Evolutionary conservation across 1,139 yeast genomes (phyloP).

Genomic region (Suhomyces panamericanus): DNA sequence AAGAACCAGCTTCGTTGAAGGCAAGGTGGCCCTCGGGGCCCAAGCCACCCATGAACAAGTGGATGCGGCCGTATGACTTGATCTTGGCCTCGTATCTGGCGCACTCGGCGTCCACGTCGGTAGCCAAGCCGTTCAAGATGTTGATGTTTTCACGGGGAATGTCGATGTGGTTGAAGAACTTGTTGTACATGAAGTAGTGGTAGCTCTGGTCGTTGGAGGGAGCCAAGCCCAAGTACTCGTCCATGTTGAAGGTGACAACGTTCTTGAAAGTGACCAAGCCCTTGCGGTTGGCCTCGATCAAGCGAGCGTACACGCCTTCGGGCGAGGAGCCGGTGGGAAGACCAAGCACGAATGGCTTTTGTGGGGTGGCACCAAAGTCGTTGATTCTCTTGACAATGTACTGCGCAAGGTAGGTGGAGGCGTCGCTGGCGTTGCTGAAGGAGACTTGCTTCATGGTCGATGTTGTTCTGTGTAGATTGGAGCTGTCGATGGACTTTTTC

Average conservation of each 20-base stretch:
- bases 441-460: conserved; percentile 40
- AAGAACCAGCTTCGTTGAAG: conserved; percentile 60
- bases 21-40: conserved; percentile 70
- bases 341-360: conserved; percentile 58
- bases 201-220: conserved; percentile 56
- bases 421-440: conserved; percentile 42
- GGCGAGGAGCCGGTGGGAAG: conserved; percentile 70
- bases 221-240: conserved; percentile 54
- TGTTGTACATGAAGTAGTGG: conserved; percentile 61
- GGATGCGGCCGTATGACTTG: conserved; percentile 50
- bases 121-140: conserved; percentile 55
- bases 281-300: conserved; percentile 47
- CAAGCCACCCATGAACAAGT: conserved; percentile 61
- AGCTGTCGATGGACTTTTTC: not conserved
- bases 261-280: conserved; percentile 51
- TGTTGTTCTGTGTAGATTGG: not conserved
- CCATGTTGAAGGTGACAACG: conserved; percentile 66
- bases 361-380: conserved; percentile 46
- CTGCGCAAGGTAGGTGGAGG: conserved; percentile 52
- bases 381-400: conserved; percentile 49
- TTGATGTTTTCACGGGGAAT: conserved; percentile 56
- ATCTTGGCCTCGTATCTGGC: conserved; percentile 51
- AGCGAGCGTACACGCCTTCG: conserved; percentile 53
- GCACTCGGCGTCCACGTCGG: conserved; percentile 51
- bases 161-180: conserved; percentile 60